These are phyloP conservation scores for Metarhizium guizhouense DNA, from an alignment of 2,329 filamentous ascomycete genomes.

Conservation along the genomic window DNA sequence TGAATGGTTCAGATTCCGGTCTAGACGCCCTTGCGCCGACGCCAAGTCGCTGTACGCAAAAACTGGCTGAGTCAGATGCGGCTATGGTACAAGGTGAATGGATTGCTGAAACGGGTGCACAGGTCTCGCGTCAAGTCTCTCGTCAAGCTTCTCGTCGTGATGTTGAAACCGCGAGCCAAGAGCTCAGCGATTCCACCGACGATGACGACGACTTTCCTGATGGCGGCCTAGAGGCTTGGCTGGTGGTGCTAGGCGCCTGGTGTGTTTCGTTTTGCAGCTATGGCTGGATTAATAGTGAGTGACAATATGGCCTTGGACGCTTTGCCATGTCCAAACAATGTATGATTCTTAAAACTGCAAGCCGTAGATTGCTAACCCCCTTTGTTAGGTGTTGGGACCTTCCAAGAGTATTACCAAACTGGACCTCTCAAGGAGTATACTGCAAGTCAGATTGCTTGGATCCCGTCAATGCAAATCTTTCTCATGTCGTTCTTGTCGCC, in stretches of 20 bases:
- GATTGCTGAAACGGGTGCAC: conserved; percentile 2
- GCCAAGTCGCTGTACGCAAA: conserved; percentile 3
- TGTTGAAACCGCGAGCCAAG: not conserved
- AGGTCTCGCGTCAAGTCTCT: conserved; percentile 4
- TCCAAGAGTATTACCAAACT: conserved; percentile 49
- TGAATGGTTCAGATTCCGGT: not conserved
- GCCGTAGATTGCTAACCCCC: conserved; percentile 1
- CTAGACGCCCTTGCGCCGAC: conserved; percentile 2
- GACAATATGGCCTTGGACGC: not conserved
- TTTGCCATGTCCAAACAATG: not conserved
- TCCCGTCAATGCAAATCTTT: conserved; percentile 42
- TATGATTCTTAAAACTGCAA: not conserved
- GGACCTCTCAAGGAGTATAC: conserved; percentile 38
- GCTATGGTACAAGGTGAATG: conserved; percentile 6
- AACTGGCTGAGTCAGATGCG: conserved; percentile 5
- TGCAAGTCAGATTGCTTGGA: conserved; percentile 51
- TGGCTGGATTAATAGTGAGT: conserved; percentile 17
- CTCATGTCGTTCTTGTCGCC: not conserved
- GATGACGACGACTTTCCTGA: conserved; percentile 11
- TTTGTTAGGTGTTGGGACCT: conserved; percentile 34
- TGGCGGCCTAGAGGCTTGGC: conserved; percentile 22
- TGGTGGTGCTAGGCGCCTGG: conserved; percentile 25
- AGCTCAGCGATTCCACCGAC: not conserved
- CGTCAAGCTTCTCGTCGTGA: conserved; percentile 2
- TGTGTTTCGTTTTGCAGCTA: conserved; percentile 26